phyloP scores from a whole-genome alignment of 1,284 basidiomycete species.

The Cerrena zonata region DNA sequence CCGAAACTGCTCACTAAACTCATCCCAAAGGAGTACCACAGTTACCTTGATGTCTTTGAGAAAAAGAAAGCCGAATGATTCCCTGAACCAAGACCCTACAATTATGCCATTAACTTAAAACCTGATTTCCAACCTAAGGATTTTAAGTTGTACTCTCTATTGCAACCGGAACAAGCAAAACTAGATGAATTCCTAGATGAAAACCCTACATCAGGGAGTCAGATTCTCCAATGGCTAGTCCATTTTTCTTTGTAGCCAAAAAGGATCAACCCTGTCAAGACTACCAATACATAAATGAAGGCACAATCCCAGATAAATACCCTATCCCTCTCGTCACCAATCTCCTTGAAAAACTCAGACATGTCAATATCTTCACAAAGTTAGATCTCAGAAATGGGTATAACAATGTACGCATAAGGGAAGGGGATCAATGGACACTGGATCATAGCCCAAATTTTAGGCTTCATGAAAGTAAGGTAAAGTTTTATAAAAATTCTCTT shows the following conservation, averaged over 20 bases:
- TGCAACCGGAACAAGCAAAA: constrained; percentile 18
- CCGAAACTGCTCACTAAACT: not conserved
- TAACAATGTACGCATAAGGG: too few relatives aligned
- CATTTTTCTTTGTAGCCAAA: constrained; percentile 38
- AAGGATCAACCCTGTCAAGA: too few relatives aligned
- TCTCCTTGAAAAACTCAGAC: too few relatives aligned
- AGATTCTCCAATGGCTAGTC: constrained; percentile 22
- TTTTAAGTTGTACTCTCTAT: constrained; percentile 23
- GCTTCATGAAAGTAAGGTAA: too few relatives aligned
- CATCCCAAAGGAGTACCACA: not conserved
- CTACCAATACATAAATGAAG: too few relatives aligned
- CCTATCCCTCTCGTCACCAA: too few relatives aligned
- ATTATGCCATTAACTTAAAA: constrained; percentile 12
- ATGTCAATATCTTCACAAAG: too few relatives aligned
- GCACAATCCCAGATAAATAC: too few relatives aligned
- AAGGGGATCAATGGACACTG: too few relatives aligned
- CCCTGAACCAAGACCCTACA: constrained; percentile 12
- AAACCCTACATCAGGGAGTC: constrained; percentile 23
- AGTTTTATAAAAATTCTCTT: too few relatives aligned
- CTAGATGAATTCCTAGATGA: constrained; percentile 26
- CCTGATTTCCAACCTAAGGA: constrained; percentile 8
- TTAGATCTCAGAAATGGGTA: too few relatives aligned
- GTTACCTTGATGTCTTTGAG: not conserved
- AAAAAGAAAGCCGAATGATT: constrained; percentile 7
- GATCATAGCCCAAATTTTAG: too few relatives aligned